A percentile compares a stretch with the other conserved stretches of the same genome.
Conservation (phyloP, 768 basidiomycete species). For the Lactarius indigo region DNA sequence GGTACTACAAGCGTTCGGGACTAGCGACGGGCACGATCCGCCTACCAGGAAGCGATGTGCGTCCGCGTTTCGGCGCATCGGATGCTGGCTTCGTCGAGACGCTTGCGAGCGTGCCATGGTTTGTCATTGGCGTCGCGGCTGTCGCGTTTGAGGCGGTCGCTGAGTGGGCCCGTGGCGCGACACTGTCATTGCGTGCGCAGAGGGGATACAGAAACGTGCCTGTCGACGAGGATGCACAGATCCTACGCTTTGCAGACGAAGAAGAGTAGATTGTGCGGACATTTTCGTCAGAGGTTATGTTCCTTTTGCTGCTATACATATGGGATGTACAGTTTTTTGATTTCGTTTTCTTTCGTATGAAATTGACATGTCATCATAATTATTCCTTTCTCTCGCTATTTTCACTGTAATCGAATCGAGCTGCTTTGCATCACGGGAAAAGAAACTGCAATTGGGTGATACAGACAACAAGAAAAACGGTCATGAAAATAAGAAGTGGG, state of each 20-base stretch:
- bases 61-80: conserved; percentile 34
- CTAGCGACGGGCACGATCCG: conserved; percentile 75
- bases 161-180: conserved; percentile 41
- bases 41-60: conserved; percentile 50
- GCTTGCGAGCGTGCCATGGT: conserved; percentile 87
- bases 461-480: conserved; percentile 6
- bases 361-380: not conserved
- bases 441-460: not conserved
- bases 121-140: conserved; percentile 72
- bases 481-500: not conserved
- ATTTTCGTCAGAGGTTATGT: not conserved
- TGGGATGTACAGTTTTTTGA: conserved; percentile 4
- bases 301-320: not conserved
- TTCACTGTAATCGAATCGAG: not conserved
- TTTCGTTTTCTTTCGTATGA: not conserved
- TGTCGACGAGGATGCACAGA: conserved; percentile 86
- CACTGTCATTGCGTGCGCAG: conserved; percentile 42
- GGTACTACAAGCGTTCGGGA: conserved; percentile 76
- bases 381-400: not conserved
- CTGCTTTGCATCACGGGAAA: not conserved
- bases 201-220: conserved; percentile 69
- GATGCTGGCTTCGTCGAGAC: conserved; percentile 60
- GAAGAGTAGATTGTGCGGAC: conserved; percentile 29
- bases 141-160: conserved; percentile 68
- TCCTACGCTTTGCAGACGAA: conserved; percentile 82